Percentiles rank a stretch among this genome's conserved stretches.
Conservation (phyloP, 2,329 filamentous ascomycete species). For the Cercospora sesami region DNA sequence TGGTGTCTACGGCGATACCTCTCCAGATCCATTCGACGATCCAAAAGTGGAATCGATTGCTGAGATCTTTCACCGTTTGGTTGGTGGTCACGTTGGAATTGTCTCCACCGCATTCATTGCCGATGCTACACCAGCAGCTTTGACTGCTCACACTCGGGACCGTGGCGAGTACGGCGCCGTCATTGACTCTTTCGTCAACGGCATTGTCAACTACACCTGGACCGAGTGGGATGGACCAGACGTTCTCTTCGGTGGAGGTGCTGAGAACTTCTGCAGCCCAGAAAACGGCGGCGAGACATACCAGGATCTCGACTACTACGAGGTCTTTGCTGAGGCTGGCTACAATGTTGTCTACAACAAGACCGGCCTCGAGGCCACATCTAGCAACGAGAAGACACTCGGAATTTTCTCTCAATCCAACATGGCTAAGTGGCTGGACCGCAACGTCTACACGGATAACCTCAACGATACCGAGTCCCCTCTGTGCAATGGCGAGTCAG, state of each 20-base stretch:
- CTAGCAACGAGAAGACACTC: conserved; percentile 64
- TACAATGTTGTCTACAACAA: conserved; percentile 75
- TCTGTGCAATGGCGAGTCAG: conserved; percentile 62
- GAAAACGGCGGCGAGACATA: conserved; percentile 62
- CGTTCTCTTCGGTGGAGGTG: conserved; percentile 76
- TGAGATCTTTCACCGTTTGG: conserved; percentile 71
- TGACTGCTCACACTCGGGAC: conserved; percentile 70
- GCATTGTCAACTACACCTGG: conserved; percentile 79
- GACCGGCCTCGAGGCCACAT: conserved; percentile 62
- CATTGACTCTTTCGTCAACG: conserved; percentile 74
- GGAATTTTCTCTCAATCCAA: conserved; percentile 75
- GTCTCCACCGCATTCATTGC: conserved; percentile 80
- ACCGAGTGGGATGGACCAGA: conserved; percentile 72
- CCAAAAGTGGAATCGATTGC: conserved; percentile 84
- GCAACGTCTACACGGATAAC: conserved; percentile 75
- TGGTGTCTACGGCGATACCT: conserved; percentile 79
- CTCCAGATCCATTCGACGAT: conserved; percentile 71
- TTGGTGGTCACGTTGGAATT: conserved; percentile 59
- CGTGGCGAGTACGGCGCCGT: conserved; percentile 69
- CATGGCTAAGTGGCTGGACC: conserved; percentile 79
- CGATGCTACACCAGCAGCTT: conserved; percentile 77
- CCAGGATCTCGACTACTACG: conserved; percentile 70
- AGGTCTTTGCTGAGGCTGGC: conserved; percentile 67
- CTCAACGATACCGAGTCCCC: conserved; percentile 68
- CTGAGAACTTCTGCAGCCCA: conserved; percentile 69